A percentile compares a stretch with the other conserved stretches of the same genome.
These are phyloP conservation scores for Claviceps monticola DNA, from an alignment of 2,329 filamentous ascomycete species.

Conservation along the genomic window DNA sequence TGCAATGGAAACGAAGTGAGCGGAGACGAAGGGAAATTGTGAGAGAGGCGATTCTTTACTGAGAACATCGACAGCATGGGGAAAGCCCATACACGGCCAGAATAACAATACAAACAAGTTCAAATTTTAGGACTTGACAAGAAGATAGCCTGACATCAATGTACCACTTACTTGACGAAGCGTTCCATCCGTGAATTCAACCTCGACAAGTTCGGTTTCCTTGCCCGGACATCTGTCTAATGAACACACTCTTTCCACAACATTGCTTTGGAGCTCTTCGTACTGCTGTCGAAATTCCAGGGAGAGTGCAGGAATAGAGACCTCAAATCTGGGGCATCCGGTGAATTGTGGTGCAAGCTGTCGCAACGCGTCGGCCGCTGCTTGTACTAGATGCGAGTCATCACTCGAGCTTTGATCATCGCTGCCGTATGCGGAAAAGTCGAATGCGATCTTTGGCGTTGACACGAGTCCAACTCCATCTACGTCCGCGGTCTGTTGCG, in stretches of 20 bases:
- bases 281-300: slow-evolving; percentile 17
- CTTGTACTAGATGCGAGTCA: not conserved
- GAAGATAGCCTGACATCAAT: not conserved
- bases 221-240: slow-evolving; percentile 14
- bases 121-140: no score
- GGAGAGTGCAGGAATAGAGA: slow-evolving; percentile 17
- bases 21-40: not conserved
- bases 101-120: no score
- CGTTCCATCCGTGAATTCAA: slow-evolving; percentile 34
- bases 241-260: slow-evolving; percentile 23
- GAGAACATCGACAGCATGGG: no score
- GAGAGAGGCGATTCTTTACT: no score
- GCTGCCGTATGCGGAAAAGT: slow-evolving; percentile 4
- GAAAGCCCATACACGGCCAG: no score
- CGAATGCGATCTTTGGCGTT: slow-evolving; percentile 7
- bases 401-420: slow-evolving; percentile 1
- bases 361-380: not conserved
- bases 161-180: slow-evolving; percentile 23
- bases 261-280: slow-evolving; percentile 18
- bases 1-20: not conserved
- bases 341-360: not conserved
- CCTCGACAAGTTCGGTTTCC: slow-evolving; percentile 16
- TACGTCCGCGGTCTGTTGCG: not conserved
- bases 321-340: slow-evolving; percentile 12
- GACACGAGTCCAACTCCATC: not conserved